A percentile compares a stretch with the other conserved stretches of the same genome.
These are phyloP conservation scores for Rhodocollybia butyracea DNA, from an alignment of 768 basidiomycete genomes.

Conservation along the genomic window DNA sequence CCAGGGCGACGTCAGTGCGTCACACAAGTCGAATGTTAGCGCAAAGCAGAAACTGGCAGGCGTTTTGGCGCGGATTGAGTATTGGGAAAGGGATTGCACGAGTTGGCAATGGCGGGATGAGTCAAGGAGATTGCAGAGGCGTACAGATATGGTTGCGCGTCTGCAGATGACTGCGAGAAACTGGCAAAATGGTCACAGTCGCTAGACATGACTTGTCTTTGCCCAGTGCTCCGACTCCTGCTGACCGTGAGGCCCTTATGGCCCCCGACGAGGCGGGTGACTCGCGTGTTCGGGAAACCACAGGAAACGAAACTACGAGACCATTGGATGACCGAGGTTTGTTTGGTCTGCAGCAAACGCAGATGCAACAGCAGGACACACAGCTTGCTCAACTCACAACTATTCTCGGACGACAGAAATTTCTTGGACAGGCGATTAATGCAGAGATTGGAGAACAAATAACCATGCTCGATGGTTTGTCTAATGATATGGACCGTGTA, in stretches of 20 bases:
- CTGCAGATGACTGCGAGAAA: conserved; percentile 89
- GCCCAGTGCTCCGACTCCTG: conserved; percentile 28
- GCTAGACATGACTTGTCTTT: conserved; percentile 50
- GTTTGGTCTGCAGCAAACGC: conserved; percentile 71
- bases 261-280: conserved; percentile 36
- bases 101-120: conserved; percentile 69
- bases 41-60: conserved; percentile 85
- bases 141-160: conserved; percentile 85
- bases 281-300: conserved; percentile 80
- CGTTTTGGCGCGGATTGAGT: conserved; percentile 66
- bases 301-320: conserved; percentile 84
- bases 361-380: conserved; percentile 81
- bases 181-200: conserved; percentile 77
- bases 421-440: conserved; percentile 83
- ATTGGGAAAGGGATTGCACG: conserved; percentile 66
- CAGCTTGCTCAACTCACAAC: conserved; percentile 79
- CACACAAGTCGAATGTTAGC: conserved; percentile 77
- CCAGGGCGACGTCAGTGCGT: conserved; percentile 65
- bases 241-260: conserved; percentile 71
- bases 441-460: conserved; percentile 82
- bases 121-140: conserved; percentile 84
- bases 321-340: conserved; percentile 85
- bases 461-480: conserved; percentile 80
- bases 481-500: conserved; percentile 71
- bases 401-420: conserved; percentile 79